Conservation (phyloP, 2,329 filamentous ascomycete genomes). For the Aspergillus uvarum region DNA sequence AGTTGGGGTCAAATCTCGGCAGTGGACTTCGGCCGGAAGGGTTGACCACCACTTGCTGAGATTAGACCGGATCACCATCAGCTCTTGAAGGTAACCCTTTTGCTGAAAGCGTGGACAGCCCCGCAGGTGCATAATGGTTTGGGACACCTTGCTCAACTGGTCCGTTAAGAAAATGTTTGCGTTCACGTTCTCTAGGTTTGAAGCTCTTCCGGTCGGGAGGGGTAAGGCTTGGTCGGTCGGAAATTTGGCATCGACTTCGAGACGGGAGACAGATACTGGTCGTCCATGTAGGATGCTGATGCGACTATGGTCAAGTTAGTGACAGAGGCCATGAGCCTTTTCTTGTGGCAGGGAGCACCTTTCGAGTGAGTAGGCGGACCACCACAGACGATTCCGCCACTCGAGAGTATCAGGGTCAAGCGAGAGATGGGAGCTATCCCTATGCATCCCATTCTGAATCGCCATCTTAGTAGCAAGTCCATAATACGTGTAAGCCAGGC, state of each 20-base stretch:
- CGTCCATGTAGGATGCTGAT: background rate
- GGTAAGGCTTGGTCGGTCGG: background rate
- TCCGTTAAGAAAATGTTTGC: background rate
- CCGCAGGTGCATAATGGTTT: background rate
- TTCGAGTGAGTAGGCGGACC: constrained; percentile 54
- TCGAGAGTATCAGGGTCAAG: constrained; percentile 48
- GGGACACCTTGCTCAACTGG: background rate
- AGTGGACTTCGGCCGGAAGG: no score
- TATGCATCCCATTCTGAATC: constrained; percentile 58
- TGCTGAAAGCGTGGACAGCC: background rate
- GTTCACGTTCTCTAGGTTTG: background rate
- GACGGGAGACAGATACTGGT: background rate
- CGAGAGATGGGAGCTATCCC: constrained; percentile 44
- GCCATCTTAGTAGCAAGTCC: constrained; percentile 54
- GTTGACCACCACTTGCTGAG: no score
- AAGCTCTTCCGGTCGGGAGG: background rate
- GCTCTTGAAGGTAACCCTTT: no score
- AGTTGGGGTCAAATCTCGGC: no score
- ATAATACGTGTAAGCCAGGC: constrained; percentile 54
- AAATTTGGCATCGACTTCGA: background rate
- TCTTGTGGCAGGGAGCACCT: constrained; percentile 34
- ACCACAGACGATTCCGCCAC: constrained; percentile 54
- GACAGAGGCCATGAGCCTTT: background rate
- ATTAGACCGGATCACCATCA: no score
- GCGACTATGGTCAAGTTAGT: background rate